Percentiles rank a stretch among this genome's conserved stretches.
phyloP scores from a whole-genome alignment of 768 basidiomycete species.

The Mycena venus region DNA sequence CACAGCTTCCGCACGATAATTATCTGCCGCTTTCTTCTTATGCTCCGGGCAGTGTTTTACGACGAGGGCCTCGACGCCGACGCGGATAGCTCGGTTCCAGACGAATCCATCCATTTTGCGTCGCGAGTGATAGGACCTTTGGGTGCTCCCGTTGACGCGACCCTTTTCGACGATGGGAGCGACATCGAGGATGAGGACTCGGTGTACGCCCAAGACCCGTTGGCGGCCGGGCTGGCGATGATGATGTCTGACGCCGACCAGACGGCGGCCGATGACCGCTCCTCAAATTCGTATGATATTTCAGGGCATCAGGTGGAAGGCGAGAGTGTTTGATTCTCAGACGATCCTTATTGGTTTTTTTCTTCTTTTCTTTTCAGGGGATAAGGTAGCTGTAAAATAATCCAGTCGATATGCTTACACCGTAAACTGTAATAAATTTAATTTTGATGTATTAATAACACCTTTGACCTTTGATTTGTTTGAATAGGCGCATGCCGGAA shows the following conservation, averaged over 20 bases:
- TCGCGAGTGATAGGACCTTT: slow-evolving; percentile 44
- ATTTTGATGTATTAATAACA: no score
- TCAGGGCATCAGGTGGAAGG: no score
- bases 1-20: slow-evolving; percentile 49
- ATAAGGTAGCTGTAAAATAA: no score
- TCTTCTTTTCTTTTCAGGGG: no score
- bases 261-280: no score
- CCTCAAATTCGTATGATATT: no score
- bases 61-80: slow-evolving; percentile 35
- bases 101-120: slow-evolving; percentile 25
- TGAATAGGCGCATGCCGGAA: no score
- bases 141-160: slow-evolving; percentile 41
- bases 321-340: no score
- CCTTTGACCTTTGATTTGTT: no score
- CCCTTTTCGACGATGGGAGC: slow-evolving; percentile 28
- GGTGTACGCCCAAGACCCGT: slow-evolving; percentile 40
- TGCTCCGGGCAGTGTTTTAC: slow-evolving; percentile 42
- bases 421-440: no score
- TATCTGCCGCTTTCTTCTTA: slow-evolving; percentile 48
- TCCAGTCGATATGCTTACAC: no score
- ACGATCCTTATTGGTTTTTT: no score
- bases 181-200: slow-evolving; percentile 33
- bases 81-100: background rate
- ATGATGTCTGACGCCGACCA: slow-evolving; percentile 10
- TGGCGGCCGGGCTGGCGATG: slow-evolving; percentile 35